phyloP scores from a whole-genome alignment of 2,329 filamentous ascomycete genomes.

The Aspergillus costaricaensis region DNA sequence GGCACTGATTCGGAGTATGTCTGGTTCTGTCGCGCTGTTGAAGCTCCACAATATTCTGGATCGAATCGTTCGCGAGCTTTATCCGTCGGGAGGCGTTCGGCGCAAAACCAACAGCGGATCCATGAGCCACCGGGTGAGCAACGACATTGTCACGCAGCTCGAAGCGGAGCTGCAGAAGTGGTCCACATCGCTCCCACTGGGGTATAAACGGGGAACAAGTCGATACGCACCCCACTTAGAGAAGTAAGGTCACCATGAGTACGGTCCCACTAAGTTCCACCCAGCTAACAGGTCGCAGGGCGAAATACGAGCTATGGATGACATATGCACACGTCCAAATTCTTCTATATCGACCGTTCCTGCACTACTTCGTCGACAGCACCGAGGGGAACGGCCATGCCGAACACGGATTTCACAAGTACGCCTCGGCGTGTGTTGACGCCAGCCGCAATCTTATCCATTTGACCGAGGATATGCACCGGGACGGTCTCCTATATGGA shows the following conservation, averaged over 20 bases:
- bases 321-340: constrained; percentile 13
- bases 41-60: constrained; percentile 11
- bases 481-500: constrained; percentile 11
- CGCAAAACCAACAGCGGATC: not conserved
- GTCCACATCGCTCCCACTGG: constrained; percentile 1
- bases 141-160: constrained; percentile 4
- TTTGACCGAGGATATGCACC: constrained; percentile 16
- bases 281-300: constrained; percentile 1
- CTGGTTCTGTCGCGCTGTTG: constrained; percentile 2
- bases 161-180: constrained; percentile 11
- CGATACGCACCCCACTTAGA: not conserved
- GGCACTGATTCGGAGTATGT: not conserved
- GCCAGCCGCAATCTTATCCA: constrained; percentile 18
- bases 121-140: constrained; percentile 12
- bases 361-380: constrained; percentile 7
- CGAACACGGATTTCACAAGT: constrained; percentile 6
- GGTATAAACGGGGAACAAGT: not conserved
- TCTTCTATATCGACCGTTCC: constrained; percentile 15
- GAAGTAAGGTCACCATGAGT: not conserved
- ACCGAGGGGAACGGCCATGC: not conserved
- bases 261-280: not conserved
- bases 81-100: constrained; percentile 4
- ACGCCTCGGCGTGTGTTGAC: constrained; percentile 11
- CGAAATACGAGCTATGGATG: constrained; percentile 14
- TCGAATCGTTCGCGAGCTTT: constrained; percentile 6